Base-by-base conservation (phyloP, 768 basidiomycete species). In the Leccinum subtestaceum region DNA sequence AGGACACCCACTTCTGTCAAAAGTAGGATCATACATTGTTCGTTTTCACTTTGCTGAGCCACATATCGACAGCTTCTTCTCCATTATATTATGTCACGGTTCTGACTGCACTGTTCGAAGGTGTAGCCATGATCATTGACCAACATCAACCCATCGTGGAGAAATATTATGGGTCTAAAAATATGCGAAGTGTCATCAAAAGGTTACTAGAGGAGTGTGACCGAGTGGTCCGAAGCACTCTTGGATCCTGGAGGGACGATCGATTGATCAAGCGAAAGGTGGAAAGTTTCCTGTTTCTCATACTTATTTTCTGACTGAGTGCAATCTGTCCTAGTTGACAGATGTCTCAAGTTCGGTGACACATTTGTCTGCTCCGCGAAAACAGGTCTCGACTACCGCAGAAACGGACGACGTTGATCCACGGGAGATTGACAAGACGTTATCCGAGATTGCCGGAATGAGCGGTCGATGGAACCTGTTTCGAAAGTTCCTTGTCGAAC, bases 131-230 rank as follows among this genome's bases (percentile, higher is more conserved):
- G 79, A 94, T 99, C 63, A 88, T 99, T 21, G 94, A 96, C 66
- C 97, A 99, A 68, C 97, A 99, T 69, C 96, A 97, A 64, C 92
- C 94, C 2, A 86, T 99, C 5, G 95, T 99, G 1, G 96, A 98
- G 70, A 98, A 97, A 75, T 98, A 99, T 74, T 99, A 99, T 67
- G 97, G 97, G 0, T 65, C 72, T 9, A 91, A 93, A 1, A 89
- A 89, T 71, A 98, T 98, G 96, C 76, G 80, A 45, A 81, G 75
- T 36, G 93, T 96, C 12, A 83, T 95, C 2, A 76, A 80, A 23
- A 81, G 86, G 46, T 77, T 99, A 8, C 73, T 97, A 51, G 83
- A 87, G 57, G 95, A 98, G 70, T 91, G 91, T 55, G 96, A 98
- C 72, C 80, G 86, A 32, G 89, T 96, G 17, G 87, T 93, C 0